These are phyloP conservation scores for Helicostylum pulchrum DNA, from an alignment of 192 early-diverging fungal species.

Conservation along the genomic window DNA sequence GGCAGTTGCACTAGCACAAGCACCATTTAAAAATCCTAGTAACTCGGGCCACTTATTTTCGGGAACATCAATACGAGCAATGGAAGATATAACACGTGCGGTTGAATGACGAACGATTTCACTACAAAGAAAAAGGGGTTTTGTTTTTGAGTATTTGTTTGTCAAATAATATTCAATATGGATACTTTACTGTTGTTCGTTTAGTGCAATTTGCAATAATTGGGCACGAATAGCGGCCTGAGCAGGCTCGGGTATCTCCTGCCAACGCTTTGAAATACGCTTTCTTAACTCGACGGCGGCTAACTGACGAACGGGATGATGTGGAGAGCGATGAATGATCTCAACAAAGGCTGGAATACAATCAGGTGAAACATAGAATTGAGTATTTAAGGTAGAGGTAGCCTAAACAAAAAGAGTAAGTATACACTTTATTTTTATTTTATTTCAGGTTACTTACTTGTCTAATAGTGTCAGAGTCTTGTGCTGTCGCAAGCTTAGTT, in stretches of 20 bases:
- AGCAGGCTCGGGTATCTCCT: conserved; percentile 51
- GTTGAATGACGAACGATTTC: conserved; percentile 70
- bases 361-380: conserved; percentile 65
- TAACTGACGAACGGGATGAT: conserved; percentile 75
- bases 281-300: conserved; percentile 89
- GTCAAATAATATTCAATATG: too few relatives aligned
- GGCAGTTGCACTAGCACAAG: conserved; percentile 66
- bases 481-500: conserved; percentile 31
- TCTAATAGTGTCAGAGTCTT: conserved; percentile 39
- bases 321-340: conserved; percentile 59
- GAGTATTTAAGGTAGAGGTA: conserved; percentile 67
- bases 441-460: conserved; percentile 21
- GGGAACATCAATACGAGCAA: conserved; percentile 78
- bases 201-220: conserved; percentile 66
- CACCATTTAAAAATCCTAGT: conserved; percentile 74
- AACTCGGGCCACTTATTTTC: conserved; percentile 75
- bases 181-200: conserved; percentile 60
- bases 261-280: conserved; percentile 75
- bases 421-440: neutral
- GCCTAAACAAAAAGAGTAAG: conserved; percentile 39
- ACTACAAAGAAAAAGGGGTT: conserved; percentile 31
- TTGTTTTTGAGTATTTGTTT: neutral
- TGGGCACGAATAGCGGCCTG: conserved; percentile 60
- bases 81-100: conserved; percentile 81
- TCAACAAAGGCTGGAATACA: conserved; percentile 81